Evolutionary conservation across 805 yeast genomes (phyloP).

Genomic region (Saccharomycopsis capsularis): DNA sequence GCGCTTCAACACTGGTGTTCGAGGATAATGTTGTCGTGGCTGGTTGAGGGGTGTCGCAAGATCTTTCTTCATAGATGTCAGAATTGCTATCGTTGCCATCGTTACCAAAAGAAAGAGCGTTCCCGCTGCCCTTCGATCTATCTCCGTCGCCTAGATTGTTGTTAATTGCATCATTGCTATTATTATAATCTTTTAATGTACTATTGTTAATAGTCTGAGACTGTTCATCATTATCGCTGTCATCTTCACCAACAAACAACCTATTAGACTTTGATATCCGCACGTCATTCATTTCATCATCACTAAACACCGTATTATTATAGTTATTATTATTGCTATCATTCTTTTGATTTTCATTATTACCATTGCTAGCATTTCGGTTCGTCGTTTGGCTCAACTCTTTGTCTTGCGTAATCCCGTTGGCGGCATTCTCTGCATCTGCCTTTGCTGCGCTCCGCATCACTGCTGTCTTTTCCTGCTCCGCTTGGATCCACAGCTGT

Average conservation of each 20-base stretch:
- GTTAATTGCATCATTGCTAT: constrained; percentile 19
- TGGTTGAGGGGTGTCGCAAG: neutral
- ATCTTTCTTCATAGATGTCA: neutral
- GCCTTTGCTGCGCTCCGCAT: too few relatives aligned
- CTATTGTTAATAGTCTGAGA: too few relatives aligned
- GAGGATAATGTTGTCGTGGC: neutral
- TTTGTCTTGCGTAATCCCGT: too few relatives aligned
- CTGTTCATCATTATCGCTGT: constrained; percentile 2
- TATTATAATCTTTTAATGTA: constrained; percentile 11
- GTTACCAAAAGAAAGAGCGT: neutral
- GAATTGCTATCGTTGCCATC: neutral
- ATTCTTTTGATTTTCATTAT: neutral
- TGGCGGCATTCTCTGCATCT: neutral
- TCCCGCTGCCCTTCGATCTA: neutral
- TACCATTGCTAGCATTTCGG: constrained; percentile 1
- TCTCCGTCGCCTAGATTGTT: neutral
- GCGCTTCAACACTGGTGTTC: too few relatives aligned
- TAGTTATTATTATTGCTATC: too few relatives aligned
- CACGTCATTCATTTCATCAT: constrained; percentile 3
- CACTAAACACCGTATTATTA: constrained; percentile 10
- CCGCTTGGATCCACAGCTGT: constrained; percentile 34
- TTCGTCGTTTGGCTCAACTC: constrained; percentile 5
- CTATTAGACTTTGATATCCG: constrained; percentile 15
- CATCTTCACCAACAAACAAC: constrained; percentile 24
- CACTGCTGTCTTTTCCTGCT: constrained; percentile 23